Percentiles rank a stretch among this genome's conserved stretches.
Evolutionary conservation across 2,329 filamentous ascomycete genomes (phyloP).

Genomic region (Pseudomassariella vexata): DNA sequence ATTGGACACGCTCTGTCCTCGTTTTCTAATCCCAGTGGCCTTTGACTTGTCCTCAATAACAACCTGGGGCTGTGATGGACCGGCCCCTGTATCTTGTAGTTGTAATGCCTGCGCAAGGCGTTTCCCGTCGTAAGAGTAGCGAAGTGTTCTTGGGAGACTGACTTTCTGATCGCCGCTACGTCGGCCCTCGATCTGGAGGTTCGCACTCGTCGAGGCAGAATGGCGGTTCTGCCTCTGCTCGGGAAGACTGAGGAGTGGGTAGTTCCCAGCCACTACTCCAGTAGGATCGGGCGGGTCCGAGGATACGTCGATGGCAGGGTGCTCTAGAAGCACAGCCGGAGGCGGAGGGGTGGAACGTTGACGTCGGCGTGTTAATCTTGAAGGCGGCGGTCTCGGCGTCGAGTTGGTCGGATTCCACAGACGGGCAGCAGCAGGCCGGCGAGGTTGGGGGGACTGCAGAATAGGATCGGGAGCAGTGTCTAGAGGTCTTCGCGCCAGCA

Average conservation of each 20-base stretch:
- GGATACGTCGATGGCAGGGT: constrained; percentile 34
- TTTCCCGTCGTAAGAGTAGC: constrained; percentile 48
- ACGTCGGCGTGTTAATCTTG: constrained; percentile 22
- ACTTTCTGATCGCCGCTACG: constrained; percentile 41
- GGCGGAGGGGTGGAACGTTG: constrained; percentile 49
- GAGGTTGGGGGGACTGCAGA: constrained; percentile 21
- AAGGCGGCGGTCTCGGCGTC: constrained; percentile 36
- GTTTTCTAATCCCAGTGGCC: constrained; percentile 17
- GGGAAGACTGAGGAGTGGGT: constrained; percentile 44
- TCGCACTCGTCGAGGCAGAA: constrained; percentile 37
- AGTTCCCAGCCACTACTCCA: constrained; percentile 36
- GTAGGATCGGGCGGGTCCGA: constrained; percentile 29
- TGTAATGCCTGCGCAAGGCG: constrained; percentile 25
- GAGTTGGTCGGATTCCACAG: constrained; percentile 59
- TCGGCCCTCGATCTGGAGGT: constrained; percentile 43
- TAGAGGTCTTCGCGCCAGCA: constrained; percentile 12
- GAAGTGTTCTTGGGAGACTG: constrained; percentile 48
- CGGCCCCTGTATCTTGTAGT: constrained; percentile 16
- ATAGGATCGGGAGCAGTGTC: constrained; percentile 10
- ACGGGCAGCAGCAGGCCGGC: constrained; percentile 39
- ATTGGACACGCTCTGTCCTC: constrained; percentile 23
- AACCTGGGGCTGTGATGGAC: constrained; percentile 15
- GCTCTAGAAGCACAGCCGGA: constrained; percentile 43
- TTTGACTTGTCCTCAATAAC: constrained; percentile 12
- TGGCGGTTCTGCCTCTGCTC: constrained; percentile 43